These are phyloP conservation scores for Amphicarpaea edgeworthii DNA, from an alignment of 306 rosid genomes.

Conservation along the genomic window DNA sequence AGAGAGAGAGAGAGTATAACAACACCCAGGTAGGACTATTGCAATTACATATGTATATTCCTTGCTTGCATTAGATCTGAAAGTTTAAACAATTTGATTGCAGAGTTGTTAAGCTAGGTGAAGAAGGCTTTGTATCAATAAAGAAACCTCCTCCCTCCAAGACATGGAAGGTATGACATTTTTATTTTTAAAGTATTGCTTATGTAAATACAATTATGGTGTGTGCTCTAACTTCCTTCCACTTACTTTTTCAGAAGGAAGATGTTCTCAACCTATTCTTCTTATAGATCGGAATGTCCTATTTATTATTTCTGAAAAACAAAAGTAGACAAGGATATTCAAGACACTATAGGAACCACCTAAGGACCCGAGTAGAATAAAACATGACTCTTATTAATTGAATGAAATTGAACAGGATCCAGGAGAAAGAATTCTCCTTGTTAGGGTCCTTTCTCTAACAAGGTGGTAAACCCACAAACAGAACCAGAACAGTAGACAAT, in stretches of 20 bases:
- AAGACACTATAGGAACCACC: neutral
- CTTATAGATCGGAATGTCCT: neutral
- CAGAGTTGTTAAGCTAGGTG: slow-evolving; percentile 87
- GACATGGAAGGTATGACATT: slow-evolving; percentile 80
- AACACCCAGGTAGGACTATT: slow-evolving; percentile 23
- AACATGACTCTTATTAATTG: neutral
- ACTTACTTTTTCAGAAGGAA: neutral
- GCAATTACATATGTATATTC: slow-evolving; percentile 23
- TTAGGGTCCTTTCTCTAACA: no score
- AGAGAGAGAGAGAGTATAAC: neutral
- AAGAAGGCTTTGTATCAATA: slow-evolving; percentile 80
- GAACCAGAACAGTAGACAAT: no score
- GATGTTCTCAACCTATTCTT: slow-evolving; percentile 26
- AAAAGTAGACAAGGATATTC: neutral
- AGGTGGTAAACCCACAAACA: no score
- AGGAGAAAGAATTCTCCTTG: neutral
- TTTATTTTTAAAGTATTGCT: slow-evolving; percentile 29
- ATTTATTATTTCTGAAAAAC: neutral
- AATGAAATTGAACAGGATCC: neutral
- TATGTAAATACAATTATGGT: slow-evolving; percentile 25
- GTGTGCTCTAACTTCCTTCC: neutral
- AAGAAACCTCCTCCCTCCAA: slow-evolving; percentile 88
- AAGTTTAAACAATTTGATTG: slow-evolving; percentile 39
- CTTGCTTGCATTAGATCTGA: slow-evolving; percentile 34
- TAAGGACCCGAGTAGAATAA: neutral